Conservation (phyloP, 2,329 filamentous ascomycete genomes). For the Cladophialophora psammophila region DNA sequence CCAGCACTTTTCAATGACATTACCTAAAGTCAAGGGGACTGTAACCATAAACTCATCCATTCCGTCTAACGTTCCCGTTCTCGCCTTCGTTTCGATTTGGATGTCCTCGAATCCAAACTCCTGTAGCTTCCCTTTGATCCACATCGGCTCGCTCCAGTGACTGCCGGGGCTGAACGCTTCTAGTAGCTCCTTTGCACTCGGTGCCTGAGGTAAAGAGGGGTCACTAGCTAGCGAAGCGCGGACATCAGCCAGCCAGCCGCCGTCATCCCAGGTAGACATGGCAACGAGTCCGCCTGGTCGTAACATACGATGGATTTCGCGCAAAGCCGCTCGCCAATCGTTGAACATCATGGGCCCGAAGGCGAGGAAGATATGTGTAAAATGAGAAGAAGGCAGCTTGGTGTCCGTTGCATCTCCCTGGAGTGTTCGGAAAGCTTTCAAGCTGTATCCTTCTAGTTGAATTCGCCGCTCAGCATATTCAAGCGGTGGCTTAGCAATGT, state of each 20-base stretch:
- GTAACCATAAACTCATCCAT: slow-evolving; percentile 15
- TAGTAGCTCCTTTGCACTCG: slow-evolving; percentile 32
- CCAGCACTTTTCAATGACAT: slow-evolving; percentile 21
- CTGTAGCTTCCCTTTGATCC: not conserved
- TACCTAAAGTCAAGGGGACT: slow-evolving; percentile 9
- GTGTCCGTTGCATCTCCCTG: slow-evolving; percentile 59
- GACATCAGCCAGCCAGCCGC: slow-evolving; percentile 43
- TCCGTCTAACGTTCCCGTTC: not conserved
- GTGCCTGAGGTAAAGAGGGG: slow-evolving; percentile 42
- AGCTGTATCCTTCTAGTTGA: slow-evolving; percentile 47
- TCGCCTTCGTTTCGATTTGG: slow-evolving; percentile 2
- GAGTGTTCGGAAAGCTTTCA: slow-evolving; percentile 55
- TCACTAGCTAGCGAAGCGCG: slow-evolving; percentile 41
- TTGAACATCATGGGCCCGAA: slow-evolving; percentile 59
- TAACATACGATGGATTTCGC: slow-evolving; percentile 47
- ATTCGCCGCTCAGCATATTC: slow-evolving; percentile 51
- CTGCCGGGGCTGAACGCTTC: slow-evolving; percentile 4
- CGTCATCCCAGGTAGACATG: slow-evolving; percentile 48
- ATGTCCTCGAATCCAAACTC: slow-evolving; percentile 24
- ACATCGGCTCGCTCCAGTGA: slow-evolving; percentile 20
- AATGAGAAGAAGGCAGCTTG: slow-evolving; percentile 46
- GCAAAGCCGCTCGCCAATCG: slow-evolving; percentile 46
- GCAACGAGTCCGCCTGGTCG: slow-evolving; percentile 46
- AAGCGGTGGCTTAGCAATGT: slow-evolving; percentile 55
- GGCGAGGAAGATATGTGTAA: slow-evolving; percentile 54